Base-by-base conservation (phyloP, 2,329 filamentous ascomycete genomes). In the Aureobasidium sp. region DNA sequence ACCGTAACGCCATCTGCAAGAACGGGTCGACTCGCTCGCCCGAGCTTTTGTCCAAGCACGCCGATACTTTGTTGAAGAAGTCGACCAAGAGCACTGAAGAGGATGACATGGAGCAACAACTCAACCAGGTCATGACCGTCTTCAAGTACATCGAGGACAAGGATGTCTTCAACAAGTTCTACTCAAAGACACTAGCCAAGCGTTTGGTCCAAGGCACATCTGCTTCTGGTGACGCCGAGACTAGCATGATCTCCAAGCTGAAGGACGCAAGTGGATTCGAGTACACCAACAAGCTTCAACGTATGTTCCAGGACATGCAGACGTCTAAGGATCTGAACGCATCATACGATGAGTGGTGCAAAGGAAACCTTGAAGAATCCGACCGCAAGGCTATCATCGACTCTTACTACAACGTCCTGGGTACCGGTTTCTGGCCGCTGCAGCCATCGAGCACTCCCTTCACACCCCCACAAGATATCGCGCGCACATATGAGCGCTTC, bases 71-170 rank as follows among this genome's bases (percentile, higher is more conserved):
- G 36, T 81, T 99, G 57, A 93, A 94, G 76, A 97, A 96, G 81
- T 93, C 90, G 67, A 89, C 89, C 34, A 95, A 92, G 68, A 91
- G 91, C 69, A 90, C 91, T 15, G 94, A 97, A 72, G 94, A 99
- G 72, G 88, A 90, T 36, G 93, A 99, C 71, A 83, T 97, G 69
- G 94, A 99, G 77, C 87, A 88, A 67, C 88, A 91, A 36, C 80
- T 97, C 34, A 86, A 85, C 22, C 90, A 97, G 74, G 94, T 99
- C 70, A 99, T 99, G 94, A 97, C 93, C 1, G 91, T 99, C 61
- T 99, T 99, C 84, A 97, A 97, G 79, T 99, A 99, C 76, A 97
- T 99, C 66, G 94, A 99, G 74, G 95, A 99, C 77, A 99, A 99
- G 81, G 94, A 99, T 71, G 95, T 99, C 5, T 99, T 99, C 83